Conservation (phyloP, 2,329 filamentous ascomycete species). For the Tolypocladium amazonense region DNA sequence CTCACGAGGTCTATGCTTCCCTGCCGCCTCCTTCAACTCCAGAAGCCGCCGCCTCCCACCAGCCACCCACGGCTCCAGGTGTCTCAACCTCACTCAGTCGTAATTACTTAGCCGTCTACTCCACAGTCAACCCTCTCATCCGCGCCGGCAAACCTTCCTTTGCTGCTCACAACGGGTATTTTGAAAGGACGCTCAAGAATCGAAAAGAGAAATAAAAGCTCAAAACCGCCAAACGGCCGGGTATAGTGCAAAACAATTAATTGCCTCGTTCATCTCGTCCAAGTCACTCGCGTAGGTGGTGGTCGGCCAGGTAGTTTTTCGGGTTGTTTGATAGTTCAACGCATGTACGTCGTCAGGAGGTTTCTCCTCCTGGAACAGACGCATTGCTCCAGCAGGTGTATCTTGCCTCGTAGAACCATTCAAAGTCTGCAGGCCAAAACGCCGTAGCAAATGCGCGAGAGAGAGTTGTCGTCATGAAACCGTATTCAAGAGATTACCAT, state of each 20-base stretch:
- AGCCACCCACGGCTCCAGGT: neutral
- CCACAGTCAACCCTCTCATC: neutral
- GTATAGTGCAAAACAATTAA: constrained; percentile 6
- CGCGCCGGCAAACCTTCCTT: neutral
- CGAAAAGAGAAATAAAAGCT: constrained; percentile 2
- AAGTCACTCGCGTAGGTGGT: constrained; percentile 2
- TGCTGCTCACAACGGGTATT: constrained; percentile 4
- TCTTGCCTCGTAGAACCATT: neutral
- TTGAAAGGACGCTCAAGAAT: constrained; percentile 4
- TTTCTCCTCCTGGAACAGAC: too few species aligned
- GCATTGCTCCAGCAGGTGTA: neutral
- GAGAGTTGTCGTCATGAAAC: constrained; percentile 9
- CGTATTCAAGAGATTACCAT: constrained; percentile 12
- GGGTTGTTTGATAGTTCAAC: neutral
- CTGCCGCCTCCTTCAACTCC: neutral
- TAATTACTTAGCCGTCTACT: neutral
- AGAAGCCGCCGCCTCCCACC: neutral
- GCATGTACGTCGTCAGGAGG: constrained; percentile 5
- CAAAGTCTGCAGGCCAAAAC: constrained; percentile 17
- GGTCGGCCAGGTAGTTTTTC: neutral
- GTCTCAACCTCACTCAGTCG: neutral
- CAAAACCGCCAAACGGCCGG: constrained; percentile 1
- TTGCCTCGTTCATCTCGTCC: constrained; percentile 4
- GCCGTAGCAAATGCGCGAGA: constrained; percentile 25
- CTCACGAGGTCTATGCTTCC: constrained; percentile 1